A percentile compares a stretch with the other conserved stretches of the same genome.
phyloP scores from a whole-genome alignment of 2,329 filamentous ascomycete species.

The Alternaria dauci region DNA sequence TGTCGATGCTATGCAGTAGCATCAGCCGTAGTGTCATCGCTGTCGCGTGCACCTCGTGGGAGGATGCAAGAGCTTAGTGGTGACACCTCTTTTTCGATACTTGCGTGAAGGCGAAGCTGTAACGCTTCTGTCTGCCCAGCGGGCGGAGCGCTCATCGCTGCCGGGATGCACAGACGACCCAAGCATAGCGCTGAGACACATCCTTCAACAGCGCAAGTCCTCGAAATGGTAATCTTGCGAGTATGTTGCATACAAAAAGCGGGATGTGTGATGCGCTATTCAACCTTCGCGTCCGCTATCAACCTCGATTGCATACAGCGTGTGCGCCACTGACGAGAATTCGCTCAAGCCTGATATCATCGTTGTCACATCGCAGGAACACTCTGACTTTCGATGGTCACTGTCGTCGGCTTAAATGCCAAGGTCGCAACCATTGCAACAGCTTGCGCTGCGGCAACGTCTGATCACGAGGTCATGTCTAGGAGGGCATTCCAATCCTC shows the following conservation, averaged over 20 bases:
- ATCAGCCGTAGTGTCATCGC: neutral
- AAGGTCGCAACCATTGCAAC: neutral
- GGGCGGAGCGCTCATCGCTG: neutral
- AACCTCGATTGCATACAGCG: neutral
- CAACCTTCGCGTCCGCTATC: neutral
- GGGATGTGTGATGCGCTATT: neutral
- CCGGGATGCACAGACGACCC: neutral
- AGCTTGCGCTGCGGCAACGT: neutral
- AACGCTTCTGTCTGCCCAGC: neutral
- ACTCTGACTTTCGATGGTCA: neutral
- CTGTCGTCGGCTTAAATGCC: neutral
- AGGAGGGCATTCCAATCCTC: neutral
- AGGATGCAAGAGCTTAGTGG: neutral
- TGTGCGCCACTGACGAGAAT: neutral
- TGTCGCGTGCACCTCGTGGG: neutral
- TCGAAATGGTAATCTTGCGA: neutral
- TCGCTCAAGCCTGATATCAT: neutral
- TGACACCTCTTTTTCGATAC: neutral
- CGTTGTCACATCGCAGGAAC: neutral
- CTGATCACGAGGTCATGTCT: neutral
- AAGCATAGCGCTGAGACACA: neutral
- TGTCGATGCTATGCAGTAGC: neutral
- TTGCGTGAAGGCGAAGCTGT: neutral
- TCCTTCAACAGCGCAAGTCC: neutral
- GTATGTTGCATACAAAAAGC: neutral